Base-by-base conservation (phyloP, 2,329 filamentous ascomycete genomes). In the Claviceps capensis region DNA sequence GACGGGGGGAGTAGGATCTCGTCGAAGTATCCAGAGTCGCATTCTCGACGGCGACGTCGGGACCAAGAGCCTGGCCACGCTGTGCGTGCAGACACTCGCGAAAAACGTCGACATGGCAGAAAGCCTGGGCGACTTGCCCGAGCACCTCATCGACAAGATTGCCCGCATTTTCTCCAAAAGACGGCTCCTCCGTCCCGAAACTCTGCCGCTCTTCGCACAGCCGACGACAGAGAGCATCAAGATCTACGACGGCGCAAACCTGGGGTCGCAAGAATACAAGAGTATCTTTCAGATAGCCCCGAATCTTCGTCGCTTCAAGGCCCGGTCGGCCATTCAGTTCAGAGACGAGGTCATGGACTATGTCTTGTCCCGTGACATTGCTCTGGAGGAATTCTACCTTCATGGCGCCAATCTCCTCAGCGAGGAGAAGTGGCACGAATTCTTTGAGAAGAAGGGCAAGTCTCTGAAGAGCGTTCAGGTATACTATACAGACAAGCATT, bases 271-370 rank as follows among this genome's bases (percentile, higher is more conserved):
- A 57, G 88, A 97, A 61, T 89, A 85, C 57, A 77, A 86, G 47
- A 79, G 83, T 57, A 87, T 95, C 43, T 89, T 96, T 56, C 84
- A 88, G 49, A 76, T 81, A 2, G 82, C 86, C 53, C 81, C 86
- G 0, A 74, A 74, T 5, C 71, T 95, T 51, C 80, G 80, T 59
- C 77, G 76, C 44, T 74, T 96, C 52, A 85, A 88, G 57, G 71
- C 95, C 11, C 82, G 85, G 48, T 91, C 90, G 61, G 88, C 84
- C n/a, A 86, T 93, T 48, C 90, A 95, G 62, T 85, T 96, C 73
- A 95, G 95, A 67, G 86, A 96, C 61, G 74, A 75, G 41, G 85
- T 89, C 43, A 77, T 96, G 66, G 79, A 88, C 50, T 95, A 91
- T 64, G 78, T 96, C 61, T 72, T 87, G 19, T 81, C 82, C 52